Conservation (phyloP, 169 alveolate species). For the Toxoplasma gondii region DNA sequence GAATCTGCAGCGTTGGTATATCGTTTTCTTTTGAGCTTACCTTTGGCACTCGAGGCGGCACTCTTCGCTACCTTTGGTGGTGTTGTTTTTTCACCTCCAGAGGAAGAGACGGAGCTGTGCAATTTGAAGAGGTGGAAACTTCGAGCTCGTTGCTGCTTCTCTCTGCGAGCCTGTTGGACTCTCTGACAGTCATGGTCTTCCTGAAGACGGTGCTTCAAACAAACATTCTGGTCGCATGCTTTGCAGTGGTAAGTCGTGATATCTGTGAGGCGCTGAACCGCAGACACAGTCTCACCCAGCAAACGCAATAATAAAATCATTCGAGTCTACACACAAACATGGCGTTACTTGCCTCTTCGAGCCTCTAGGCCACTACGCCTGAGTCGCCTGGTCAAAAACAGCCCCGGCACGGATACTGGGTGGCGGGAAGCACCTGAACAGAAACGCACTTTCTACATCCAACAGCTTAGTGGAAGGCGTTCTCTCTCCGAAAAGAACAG, state of each 20-base stretch:
- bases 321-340: too few relatives aligned
- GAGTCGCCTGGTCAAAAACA: not conserved
- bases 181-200: constrained; percentile 63
- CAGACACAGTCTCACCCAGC: not conserved
- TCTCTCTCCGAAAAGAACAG: too few relatives aligned
- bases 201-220: constrained; percentile 58
- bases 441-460: too few relatives aligned
- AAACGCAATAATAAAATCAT: not conserved
- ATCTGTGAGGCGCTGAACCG: constrained; percentile 60
- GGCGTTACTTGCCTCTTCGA: not conserved
- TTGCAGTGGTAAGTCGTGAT: constrained; percentile 53
- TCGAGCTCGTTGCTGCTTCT: constrained; percentile 34
- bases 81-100: not conserved
- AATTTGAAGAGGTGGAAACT: constrained; percentile 34
- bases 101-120: not conserved
- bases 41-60: not conserved
- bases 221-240: constrained; percentile 37
- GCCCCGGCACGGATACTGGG: not conserved
- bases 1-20: too few relatives aligned
- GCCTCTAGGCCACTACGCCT: not conserved
- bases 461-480: too few relatives aligned
- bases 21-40: not conserved
- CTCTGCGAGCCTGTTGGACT: not conserved
- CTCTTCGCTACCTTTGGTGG: not conserved
- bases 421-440: too few relatives aligned